Percentiles rank a stretch among this genome's conserved stretches.
These are phyloP conservation scores for Chimonanthus salicifolius DNA, from an alignment of 164 flowering plant genomes.

Conservation along the genomic window DNA sequence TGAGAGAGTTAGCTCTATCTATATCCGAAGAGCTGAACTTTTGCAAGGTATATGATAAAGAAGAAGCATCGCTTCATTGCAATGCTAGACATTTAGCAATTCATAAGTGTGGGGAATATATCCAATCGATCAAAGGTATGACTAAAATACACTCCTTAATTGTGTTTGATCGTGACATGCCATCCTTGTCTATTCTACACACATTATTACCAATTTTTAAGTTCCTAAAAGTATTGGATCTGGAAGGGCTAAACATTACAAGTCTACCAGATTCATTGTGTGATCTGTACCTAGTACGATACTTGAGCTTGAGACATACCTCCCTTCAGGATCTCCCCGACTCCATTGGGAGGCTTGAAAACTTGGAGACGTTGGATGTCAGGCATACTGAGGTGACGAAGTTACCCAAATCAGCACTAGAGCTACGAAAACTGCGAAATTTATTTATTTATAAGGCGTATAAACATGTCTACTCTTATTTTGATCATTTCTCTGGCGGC, in stretches of 20 bases:
- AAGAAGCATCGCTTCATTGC: background rate
- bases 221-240: background rate
- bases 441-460: slow-evolving; percentile 6
- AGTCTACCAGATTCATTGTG: background rate
- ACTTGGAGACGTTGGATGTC: background rate
- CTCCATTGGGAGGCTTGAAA: background rate
- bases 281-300: background rate
- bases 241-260: background rate
- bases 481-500: slow-evolving; percentile 4
- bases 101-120: background rate
- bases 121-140: background rate
- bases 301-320: background rate
- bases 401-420: too few relatives aligned
- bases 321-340: background rate
- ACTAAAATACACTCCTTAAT: background rate
- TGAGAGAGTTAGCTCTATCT: slow-evolving; percentile 11
- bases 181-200: background rate
- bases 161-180: background rate
- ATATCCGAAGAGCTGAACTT: slow-evolving; percentile 4
- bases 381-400: background rate
- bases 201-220: background rate
- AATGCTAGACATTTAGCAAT: slow-evolving; percentile 3
- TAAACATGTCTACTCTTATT: too few relatives aligned
- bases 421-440: background rate
- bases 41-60: background rate